phyloP scores from a whole-genome alignment of 805 yeast species.

The Saturnispora sekii region DNA sequence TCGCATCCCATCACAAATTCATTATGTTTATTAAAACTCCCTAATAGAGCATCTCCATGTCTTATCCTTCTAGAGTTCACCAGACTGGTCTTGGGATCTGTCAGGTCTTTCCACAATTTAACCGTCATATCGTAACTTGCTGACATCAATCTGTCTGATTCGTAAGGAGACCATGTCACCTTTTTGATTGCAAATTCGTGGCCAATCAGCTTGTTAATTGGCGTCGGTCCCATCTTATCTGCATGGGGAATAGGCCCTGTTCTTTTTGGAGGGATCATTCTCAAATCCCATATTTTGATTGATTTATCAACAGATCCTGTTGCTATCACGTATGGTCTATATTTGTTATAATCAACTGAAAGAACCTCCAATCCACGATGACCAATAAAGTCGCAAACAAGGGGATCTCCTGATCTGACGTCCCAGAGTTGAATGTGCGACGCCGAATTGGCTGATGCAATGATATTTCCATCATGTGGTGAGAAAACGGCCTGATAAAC shows the following conservation, averaged over 20 bases:
- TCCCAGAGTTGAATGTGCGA: conserved; percentile 80
- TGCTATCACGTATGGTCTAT: conserved; percentile 68
- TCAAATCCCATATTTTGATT: conserved; percentile 78
- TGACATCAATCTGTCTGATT: conserved; percentile 55
- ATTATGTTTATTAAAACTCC: conserved; percentile 57
- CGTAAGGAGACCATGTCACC: conserved; percentile 86
- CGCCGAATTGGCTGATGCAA: conserved; percentile 65
- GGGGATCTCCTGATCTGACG: conserved; percentile 53
- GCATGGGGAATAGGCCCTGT: conserved; percentile 3
- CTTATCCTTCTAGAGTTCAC: conserved; percentile 36
- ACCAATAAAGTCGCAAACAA: conserved; percentile 51
- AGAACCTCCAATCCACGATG: conserved; percentile 78
- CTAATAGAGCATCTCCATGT: conserved; percentile 42
- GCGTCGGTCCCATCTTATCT: conserved; percentile 46
- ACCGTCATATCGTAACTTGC: conserved; percentile 92
- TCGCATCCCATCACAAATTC: conserved; percentile 93
- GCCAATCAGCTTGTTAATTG: conserved; percentile 68
- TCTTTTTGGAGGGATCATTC: conserved; percentile 40
- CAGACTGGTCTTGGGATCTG: conserved; percentile 47
- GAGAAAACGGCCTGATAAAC: conserved; percentile 74
- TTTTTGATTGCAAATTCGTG: conserved; percentile 84
- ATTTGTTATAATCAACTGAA: conserved; percentile 85
- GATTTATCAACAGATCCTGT: conserved; percentile 89
- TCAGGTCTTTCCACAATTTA: conserved; percentile 71
- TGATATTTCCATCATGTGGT: conserved; percentile 68